Conservation (phyloP, 1,284 basidiomycete species). For the Moniliophthora roreri region DNA sequence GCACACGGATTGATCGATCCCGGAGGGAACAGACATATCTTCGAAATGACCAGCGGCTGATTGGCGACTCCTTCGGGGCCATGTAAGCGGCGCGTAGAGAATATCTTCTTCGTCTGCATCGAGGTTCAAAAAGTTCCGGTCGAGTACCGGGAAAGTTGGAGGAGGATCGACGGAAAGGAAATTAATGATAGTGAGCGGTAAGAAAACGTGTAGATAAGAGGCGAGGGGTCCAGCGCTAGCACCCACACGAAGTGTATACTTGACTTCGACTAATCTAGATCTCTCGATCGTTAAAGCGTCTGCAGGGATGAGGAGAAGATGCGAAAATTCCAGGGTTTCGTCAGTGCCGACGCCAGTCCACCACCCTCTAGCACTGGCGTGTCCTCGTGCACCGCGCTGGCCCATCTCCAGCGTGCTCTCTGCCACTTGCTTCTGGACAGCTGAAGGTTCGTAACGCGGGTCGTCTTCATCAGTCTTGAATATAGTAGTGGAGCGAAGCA, state of each 20-base stretch:
- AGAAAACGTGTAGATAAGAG: conserved; percentile 62
- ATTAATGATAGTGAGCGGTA: conserved; percentile 77
- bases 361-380: conserved; percentile 84
- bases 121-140: conserved; percentile 1
- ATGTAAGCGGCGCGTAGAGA: background rate
- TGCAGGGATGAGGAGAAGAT: conserved; percentile 66
- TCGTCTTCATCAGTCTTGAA: conserved; percentile 49
- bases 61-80: background rate
- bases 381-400: conserved; percentile 60
- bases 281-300: conserved; percentile 78
- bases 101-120: conserved; percentile 4
- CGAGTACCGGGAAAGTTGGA: conserved; percentile 31
- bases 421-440: conserved; percentile 64
- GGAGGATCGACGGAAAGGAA: conserved; percentile 83
- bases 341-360: conserved; percentile 79
- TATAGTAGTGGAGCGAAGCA: conserved; percentile 73
- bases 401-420: conserved; percentile 69
- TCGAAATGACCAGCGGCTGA: background rate
- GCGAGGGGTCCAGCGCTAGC: conserved; percentile 65
- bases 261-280: conserved; percentile 77
- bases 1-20: conserved; percentile 1
- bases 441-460: conserved; percentile 33
- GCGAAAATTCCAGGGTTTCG: conserved; percentile 59
- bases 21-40: background rate
- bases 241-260: conserved; percentile 74